Percentiles rank a stretch among this genome's conserved stretches.
phyloP scores from a whole-genome alignment of 768 basidiomycete species.

The Leccinum sublutescens region DNA sequence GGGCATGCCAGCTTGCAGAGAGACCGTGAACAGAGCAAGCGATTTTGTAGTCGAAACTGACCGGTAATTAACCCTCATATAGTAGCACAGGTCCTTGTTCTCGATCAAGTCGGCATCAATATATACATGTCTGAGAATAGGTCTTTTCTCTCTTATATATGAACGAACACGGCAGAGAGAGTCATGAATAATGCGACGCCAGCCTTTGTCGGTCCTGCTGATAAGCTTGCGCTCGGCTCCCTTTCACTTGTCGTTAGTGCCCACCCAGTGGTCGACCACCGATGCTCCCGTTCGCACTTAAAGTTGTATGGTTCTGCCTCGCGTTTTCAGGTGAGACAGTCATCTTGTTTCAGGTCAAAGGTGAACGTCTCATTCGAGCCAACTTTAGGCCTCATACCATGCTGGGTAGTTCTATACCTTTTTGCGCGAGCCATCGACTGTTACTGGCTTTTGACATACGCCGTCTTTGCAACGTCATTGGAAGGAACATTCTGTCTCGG shows the following conservation, averaged over 20 bases:
- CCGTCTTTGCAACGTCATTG: constrained; percentile 47
- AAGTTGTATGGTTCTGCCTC: constrained; percentile 56
- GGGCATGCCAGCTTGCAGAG: not conserved
- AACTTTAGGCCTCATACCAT: constrained; percentile 47
- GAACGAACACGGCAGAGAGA: not conserved
- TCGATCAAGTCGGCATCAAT: not conserved
- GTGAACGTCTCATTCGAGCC: not conserved
- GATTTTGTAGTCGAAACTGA: constrained; percentile 1
- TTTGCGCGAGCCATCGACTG: constrained; percentile 45
- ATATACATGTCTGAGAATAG: constrained; percentile 9
- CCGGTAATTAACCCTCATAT: not conserved
- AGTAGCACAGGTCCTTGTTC: not conserved
- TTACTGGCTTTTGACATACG: constrained; percentile 52
- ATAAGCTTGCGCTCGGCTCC: not conserved
- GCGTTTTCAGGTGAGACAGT: constrained; percentile 47
- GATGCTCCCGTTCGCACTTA: constrained; percentile 59
- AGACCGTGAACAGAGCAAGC: not conserved
- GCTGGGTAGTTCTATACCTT: constrained; percentile 46
- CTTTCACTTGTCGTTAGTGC: not conserved
- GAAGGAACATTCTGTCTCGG: constrained; percentile 62
- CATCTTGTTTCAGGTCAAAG: not conserved
- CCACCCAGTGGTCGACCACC: not conserved
- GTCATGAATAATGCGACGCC: not conserved
- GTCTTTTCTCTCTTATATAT: not conserved
- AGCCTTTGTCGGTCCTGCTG: not conserved